These are phyloP conservation scores for Beauveria medogensis DNA, from an alignment of 2,329 filamentous ascomycete genomes.

Conservation along the genomic window DNA sequence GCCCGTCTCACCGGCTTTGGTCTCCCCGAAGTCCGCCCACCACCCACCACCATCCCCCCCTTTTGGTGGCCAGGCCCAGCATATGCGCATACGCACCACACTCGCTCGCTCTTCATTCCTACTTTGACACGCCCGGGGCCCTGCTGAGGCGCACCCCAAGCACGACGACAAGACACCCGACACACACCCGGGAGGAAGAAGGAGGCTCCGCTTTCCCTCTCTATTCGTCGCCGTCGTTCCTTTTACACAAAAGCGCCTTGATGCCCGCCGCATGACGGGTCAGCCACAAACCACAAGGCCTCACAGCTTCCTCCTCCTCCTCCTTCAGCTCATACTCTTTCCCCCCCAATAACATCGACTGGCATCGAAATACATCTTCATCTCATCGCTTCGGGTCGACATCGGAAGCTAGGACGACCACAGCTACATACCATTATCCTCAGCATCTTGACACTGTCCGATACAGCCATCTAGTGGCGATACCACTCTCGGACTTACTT, in stretches of 20 bases:
- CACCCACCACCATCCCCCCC: neutral
- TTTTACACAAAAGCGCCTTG: constrained; percentile 8
- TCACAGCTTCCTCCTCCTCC: neutral
- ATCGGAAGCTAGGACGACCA: neutral
- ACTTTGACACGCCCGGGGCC: too few relatives aligned
- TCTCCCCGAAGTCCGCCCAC: constrained; percentile 7
- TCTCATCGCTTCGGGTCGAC: neutral
- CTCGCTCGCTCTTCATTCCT: neutral
- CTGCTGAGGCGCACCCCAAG: too few relatives aligned
- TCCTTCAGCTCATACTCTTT: neutral
- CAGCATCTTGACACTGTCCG: neutral
- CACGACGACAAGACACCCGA: too few relatives aligned
- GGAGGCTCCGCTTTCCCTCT: constrained; percentile 6
- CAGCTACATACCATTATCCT: neutral
- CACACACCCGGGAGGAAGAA: neutral
- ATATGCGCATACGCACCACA: neutral
- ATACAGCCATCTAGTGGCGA: constrained; percentile 1
- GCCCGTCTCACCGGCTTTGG: constrained; percentile 6
- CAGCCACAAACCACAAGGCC: constrained; percentile 9
- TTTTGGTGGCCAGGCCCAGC: neutral
- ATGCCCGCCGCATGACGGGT: constrained; percentile 9
- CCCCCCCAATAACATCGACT: neutral
- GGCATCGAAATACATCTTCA: neutral
- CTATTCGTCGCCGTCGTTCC: neutral
- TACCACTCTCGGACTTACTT: neutral